Evolutionary conservation across 257 asterid species (phyloP), one percentile per base, ranked within the genome.

Genomic region (Hygrophila difformis): DNA sequence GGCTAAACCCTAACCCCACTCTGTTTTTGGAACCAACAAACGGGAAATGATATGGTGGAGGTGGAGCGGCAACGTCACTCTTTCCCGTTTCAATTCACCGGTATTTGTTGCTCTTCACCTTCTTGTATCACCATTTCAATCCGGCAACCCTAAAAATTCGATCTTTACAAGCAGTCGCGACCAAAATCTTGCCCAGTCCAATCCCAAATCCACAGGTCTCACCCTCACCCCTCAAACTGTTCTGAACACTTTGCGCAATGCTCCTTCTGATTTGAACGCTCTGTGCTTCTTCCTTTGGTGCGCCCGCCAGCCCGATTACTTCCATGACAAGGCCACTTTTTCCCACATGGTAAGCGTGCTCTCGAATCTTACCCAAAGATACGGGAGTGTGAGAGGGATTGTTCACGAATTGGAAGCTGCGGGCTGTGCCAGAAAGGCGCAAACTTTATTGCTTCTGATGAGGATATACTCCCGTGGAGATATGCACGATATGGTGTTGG

Each of bases 391-490:
- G 61, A 67, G 60, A 60, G 58, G 68, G 38, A 69, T 84, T 40
- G 20, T 75, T 53, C 39, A 56, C 37, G 78, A 65, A 49, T 63
- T 84, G 64, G 61, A 58, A 34, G 40, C 31, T 19, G 55, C 71
- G 18, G 95, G 93, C 40, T 75, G 76, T 51, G 49, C 39, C 34
- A 67, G 57, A 56, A 81, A 71, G 63, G 70, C 84, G 3, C 84
- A 78, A 51, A 76, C 79, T 34, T 69, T 81, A 17, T 47, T 84
- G 79, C 82, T 84, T 45, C 59, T 84, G 64, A 52, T 84, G 83
- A 75, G 89, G 44, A 75, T 84, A 48, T 84, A 66, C 52, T 84
- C 87, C 93, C 52, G 68, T 55, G 93, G 84, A 23, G 70, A 57
- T 34, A 73, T 69, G 95, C 58, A 71, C 50, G 73, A 62, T 54